Base-by-base conservation (phyloP, 352 stramenopile species). In the Globisporangium apiculatum region DNA sequence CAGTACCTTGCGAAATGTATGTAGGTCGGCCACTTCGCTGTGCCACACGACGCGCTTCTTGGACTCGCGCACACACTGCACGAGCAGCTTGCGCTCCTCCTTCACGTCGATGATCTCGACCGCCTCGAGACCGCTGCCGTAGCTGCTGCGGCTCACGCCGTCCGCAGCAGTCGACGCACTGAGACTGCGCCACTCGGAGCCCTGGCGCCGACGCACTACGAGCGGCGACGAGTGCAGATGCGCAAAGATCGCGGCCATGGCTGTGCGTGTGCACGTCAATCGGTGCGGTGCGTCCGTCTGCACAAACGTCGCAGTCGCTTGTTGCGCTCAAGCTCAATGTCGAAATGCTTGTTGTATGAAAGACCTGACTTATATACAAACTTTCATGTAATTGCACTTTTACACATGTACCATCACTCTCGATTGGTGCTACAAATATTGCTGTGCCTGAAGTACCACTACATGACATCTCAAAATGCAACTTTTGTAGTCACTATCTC, bases 91-190 rank as follows among this genome's bases (percentile, higher is more conserved):
- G 35, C 83, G 79, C 72, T 92, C 83, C 47, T 84, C 67, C 51
- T 86, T 83, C 36, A 92, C 83, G 67, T 88, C 83, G 67, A 92
- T 87, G 66, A 92, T 87, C 67, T 91, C 83, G n/a, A 92, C 82
- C 41, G 83, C 74, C 58, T 91, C 80, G 46, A 92, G 67, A 0
- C 78, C 79, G 48, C 52, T 71, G 65, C 60, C 69, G 52, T 53
- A 63, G 24, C 53, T 57, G 64, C 59, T 46, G 51, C 37, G 12
- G 15, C 7, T 17, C 4, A 11, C 7, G 31, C 11, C 5, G 36
- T 15, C 9, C 5, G 7, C 37, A 17, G 40, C 36, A 31, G 54
- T 46, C 41, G 42, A 62, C 5, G 64, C 66, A 37, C 72, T 80
- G 40, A 89, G 69, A 49, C 67, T 86, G 64, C 73, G 70, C 81